Conservation (phyloP, 352 stramenopile genomes). For the Phytophthora podocarpi region DNA sequence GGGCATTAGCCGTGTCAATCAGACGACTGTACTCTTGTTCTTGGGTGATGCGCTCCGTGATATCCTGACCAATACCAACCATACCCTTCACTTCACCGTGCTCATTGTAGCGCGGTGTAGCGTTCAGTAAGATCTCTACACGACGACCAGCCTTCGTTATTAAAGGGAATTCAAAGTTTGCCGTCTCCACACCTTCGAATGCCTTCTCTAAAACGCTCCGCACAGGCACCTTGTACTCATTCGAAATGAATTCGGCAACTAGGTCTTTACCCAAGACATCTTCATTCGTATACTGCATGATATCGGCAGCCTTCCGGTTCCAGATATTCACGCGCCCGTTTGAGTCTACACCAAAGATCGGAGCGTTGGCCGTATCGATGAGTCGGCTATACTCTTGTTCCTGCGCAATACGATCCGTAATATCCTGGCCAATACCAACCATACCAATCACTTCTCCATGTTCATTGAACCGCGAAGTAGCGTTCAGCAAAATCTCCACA, state of each 20-base stretch:
- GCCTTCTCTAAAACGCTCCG: constrained; percentile 45
- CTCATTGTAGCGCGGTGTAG: constrained; percentile 38
- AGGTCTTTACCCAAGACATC: constrained; percentile 72
- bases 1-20: constrained; percentile 56
- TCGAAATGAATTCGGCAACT: constrained; percentile 68
- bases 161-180: constrained; percentile 51
- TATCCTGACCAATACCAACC: constrained; percentile 47
- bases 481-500: constrained; percentile 29
- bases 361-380: constrained; percentile 84
- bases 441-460: constrained; percentile 23
- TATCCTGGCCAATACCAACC: constrained; percentile 27
- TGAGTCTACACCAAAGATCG: constrained; percentile 71
- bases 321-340: constrained; percentile 48
- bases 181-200: constrained; percentile 44
- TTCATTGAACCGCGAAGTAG: constrained; percentile 20
- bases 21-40: no score
- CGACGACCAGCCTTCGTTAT: constrained; percentile 50
- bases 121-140: constrained; percentile 51
- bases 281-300: constrained; percentile 69
- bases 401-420: constrained; percentile 57
- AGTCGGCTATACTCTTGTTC: constrained; percentile 75
- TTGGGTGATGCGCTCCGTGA: no score
- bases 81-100: constrained; percentile 42
- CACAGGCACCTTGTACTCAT: constrained; percentile 44
- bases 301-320: constrained; percentile 73